A percentile compares a stretch with the other conserved stretches of the same genome.
Conservation (phyloP, 768 basidiomycete genomes). For the Trametes villosa region DNA sequence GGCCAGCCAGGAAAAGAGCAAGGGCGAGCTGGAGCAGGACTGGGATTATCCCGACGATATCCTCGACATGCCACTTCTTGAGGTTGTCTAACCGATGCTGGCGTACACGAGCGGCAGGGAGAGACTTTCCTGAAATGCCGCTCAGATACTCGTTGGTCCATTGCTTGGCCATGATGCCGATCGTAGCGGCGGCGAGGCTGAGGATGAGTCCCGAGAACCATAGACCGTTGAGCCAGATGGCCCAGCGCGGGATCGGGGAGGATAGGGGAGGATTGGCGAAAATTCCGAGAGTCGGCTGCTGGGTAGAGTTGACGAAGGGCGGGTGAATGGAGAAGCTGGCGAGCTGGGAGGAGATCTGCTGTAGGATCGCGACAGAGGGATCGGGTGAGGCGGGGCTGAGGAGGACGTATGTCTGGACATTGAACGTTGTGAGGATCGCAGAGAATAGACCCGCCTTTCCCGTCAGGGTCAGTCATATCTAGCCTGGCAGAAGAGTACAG, state of each 20-base stretch:
- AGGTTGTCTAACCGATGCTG: constrained; percentile 21
- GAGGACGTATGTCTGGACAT: not conserved
- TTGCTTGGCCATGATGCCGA: constrained; percentile 34
- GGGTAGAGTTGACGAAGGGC: not conserved
- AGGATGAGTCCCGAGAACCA: constrained; percentile 32
- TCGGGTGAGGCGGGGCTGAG: not conserved
- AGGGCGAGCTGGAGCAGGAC: constrained; percentile 26
- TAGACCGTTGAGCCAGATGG: constrained; percentile 25
- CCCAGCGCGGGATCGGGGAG: not conserved
- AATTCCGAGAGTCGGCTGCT: not conserved
- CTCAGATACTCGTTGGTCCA: constrained; percentile 27
- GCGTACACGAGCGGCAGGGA: constrained; percentile 10
- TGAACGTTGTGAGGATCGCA: not conserved
- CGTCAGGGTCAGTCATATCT: not conserved
- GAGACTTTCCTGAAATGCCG: not conserved
- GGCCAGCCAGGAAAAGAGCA: constrained; percentile 22
- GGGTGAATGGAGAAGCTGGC: not conserved
- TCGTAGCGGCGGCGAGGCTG: constrained; percentile 29
- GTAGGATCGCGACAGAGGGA: not conserved
- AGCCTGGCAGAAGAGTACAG: not conserved
- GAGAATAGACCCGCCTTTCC: not conserved
- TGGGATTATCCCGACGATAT: constrained; percentile 19
- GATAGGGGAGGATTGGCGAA: too few relatives aligned
- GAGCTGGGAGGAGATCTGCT: not conserved
- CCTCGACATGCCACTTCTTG: constrained; percentile 19